Conservation (phyloP, 495 filamentous ascomycete species). For the Xylaria telfairii region DNA sequence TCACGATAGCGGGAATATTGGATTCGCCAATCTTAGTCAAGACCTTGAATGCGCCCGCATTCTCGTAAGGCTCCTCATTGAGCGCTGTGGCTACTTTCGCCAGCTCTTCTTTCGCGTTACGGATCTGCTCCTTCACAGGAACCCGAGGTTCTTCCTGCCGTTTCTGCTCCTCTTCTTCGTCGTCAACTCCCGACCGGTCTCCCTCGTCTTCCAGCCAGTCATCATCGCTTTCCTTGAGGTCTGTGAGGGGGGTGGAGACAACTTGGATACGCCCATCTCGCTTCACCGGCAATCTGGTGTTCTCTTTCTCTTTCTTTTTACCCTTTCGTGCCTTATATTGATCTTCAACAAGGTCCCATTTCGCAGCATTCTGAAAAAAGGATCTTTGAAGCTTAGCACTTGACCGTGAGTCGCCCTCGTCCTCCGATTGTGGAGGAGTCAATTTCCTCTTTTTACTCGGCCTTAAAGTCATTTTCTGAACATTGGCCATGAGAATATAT, state of each 20-base stretch:
- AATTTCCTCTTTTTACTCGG: slow-evolving; percentile 53
- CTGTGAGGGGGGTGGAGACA: slow-evolving; percentile 46
- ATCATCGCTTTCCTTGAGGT: slow-evolving; percentile 60
- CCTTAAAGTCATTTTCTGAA: slow-evolving; percentile 44
- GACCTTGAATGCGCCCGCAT: slow-evolving; percentile 76
- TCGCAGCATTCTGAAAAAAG: slow-evolving; percentile 54
- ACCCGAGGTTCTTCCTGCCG: slow-evolving; percentile 56
- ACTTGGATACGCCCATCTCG: slow-evolving; percentile 73
- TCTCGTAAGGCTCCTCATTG: slow-evolving; percentile 93
- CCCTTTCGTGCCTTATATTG: slow-evolving; percentile 81
- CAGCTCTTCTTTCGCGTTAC: slow-evolving; percentile 90
- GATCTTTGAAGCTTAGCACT: slow-evolving; percentile 47
- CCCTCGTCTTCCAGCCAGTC: slow-evolving; percentile 58
- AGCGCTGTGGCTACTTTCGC: slow-evolving; percentile 79
- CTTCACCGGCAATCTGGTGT: slow-evolving; percentile 80
- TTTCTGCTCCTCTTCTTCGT: slow-evolving; percentile 48
- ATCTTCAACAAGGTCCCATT: slow-evolving; percentile 89
- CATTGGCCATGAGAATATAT: not conserved
- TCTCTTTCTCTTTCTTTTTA: slow-evolving; percentile 73
- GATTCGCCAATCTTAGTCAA: slow-evolving; percentile 77
- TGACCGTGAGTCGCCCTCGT: slow-evolving; percentile 34
- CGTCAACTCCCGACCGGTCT: slow-evolving; percentile 46
- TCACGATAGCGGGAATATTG: slow-evolving; percentile 74
- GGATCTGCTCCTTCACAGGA: slow-evolving; percentile 75
- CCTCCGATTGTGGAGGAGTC: slow-evolving; percentile 45